Evolutionary conservation across 176 grass and related monocot species (phyloP).

Genomic region (Luzula sylvatica): DNA sequence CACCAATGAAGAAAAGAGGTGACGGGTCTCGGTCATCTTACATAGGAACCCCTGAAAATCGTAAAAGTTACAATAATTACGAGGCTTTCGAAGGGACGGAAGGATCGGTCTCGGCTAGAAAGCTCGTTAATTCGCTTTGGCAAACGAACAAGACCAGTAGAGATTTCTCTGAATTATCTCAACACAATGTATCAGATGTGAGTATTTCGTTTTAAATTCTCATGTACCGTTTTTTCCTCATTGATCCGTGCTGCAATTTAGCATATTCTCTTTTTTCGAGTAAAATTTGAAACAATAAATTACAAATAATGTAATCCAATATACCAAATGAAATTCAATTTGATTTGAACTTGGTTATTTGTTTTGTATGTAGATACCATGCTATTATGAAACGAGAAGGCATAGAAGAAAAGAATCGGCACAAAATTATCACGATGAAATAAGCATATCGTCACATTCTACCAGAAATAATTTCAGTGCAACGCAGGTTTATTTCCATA

Average conservation of each 20-base stretch:
- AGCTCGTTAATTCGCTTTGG: slow-evolving; percentile 61
- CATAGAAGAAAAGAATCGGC: slow-evolving; percentile 13
- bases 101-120: slow-evolving; percentile 45
- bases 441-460: slow-evolving; percentile 3
- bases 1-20: not conserved
- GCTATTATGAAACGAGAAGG: slow-evolving; percentile 12
- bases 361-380: slow-evolving; percentile 11
- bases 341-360: not conserved
- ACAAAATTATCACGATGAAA: slow-evolving; percentile 7
- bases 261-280: not conserved
- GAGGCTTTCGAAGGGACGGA: slow-evolving; percentile 7
- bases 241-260: no score
- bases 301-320: no score
- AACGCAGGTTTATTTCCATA: slow-evolving; percentile 8
- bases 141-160: slow-evolving; percentile 31
- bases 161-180: slow-evolving; percentile 5
- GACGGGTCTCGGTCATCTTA: slow-evolving; percentile 13
- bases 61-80: slow-evolving; percentile 18
- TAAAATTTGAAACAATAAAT: not conserved
- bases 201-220: no score
- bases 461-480: not conserved
- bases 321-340: no score
- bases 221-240: no score
- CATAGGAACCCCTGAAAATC: slow-evolving; percentile 36
- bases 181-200: slow-evolving; percentile 10